Conservation (phyloP, 768 basidiomycete species). For the Hemileccinum impolitum region DNA sequence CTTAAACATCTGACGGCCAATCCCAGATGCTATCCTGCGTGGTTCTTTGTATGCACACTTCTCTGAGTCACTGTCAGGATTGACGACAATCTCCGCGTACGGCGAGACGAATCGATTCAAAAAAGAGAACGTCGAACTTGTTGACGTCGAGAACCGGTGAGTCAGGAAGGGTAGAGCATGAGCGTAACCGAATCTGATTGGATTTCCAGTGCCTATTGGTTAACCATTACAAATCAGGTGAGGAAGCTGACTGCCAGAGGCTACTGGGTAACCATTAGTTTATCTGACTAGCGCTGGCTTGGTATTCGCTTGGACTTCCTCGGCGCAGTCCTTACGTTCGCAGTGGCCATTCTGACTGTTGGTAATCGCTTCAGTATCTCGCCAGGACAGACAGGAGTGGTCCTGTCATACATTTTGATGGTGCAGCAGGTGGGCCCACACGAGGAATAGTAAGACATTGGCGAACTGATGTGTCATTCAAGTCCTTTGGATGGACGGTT, state of each 20-base stretch:
- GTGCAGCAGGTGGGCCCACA: slow-evolving; percentile 61
- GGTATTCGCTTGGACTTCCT: slow-evolving; percentile 88
- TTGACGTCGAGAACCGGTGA: slow-evolving; percentile 82
- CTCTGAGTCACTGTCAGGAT: slow-evolving; percentile 83
- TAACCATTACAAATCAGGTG: slow-evolving; percentile 81
- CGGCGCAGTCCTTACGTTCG: slow-evolving; percentile 66
- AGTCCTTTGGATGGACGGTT: slow-evolving; percentile 72
- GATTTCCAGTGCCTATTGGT: slow-evolving; percentile 68
- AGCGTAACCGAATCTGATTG: not conserved
- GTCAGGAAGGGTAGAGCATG: slow-evolving; percentile 7
- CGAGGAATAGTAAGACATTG: not conserved
- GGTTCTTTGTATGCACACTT: slow-evolving; percentile 90
- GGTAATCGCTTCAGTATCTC: slow-evolving; percentile 71
- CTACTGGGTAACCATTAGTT: not conserved
- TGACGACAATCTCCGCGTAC: slow-evolving; percentile 87
- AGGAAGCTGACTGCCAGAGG: not conserved
- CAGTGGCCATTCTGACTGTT: slow-evolving; percentile 77
- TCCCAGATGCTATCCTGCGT: slow-evolving; percentile 74
- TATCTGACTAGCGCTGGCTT: slow-evolving; percentile 64
- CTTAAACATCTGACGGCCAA: too few species aligned
- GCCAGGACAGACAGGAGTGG: slow-evolving; percentile 73
- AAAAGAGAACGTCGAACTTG: slow-evolving; percentile 65
- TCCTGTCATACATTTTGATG: slow-evolving; percentile 75
- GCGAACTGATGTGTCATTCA: slow-evolving; percentile 1
- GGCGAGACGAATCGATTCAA: slow-evolving; percentile 75